Evolutionary conservation across 331 rosid species (phyloP).

Genomic region (Malus hybrid): DNA sequence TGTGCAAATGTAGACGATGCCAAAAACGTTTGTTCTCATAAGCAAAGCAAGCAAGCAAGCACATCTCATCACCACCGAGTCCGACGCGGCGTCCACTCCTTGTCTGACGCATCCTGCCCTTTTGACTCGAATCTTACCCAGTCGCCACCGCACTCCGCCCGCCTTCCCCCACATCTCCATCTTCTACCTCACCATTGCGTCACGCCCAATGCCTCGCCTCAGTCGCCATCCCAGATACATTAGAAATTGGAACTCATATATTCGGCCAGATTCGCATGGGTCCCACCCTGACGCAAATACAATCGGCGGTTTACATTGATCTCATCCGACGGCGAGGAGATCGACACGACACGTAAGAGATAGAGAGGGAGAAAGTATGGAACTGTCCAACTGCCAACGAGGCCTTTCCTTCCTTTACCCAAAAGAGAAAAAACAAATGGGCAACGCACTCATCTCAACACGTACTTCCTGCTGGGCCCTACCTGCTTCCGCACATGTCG

Average conservation of each 20-base stretch:
- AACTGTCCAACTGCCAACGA: constrained; percentile 15
- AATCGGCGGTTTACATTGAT: neutral
- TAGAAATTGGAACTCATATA: neutral
- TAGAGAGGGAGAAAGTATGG: neutral
- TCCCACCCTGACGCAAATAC: neutral
- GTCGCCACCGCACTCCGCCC: neutral
- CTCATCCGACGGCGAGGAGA: neutral
- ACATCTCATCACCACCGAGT: neutral
- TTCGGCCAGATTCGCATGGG: neutral
- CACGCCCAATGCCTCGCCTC: constrained; percentile 5
- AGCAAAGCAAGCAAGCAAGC: no score
- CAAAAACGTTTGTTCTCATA: neutral
- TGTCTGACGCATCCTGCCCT: constrained; percentile 16
- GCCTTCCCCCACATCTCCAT: constrained; percentile 8
- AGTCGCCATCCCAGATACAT: neutral
- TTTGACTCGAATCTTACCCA: constrained; percentile 5
- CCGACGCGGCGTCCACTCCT: constrained; percentile 31
- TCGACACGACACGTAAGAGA: constrained; percentile 4
- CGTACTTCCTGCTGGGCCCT: constrained; percentile 17
- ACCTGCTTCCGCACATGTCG: constrained; percentile 8
- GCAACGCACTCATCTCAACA: neutral
- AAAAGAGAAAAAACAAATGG: neutral
- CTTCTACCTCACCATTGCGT: neutral
- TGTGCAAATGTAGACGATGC: no score
- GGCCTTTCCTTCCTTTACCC: constrained; percentile 1